A percentile compares a stretch with the other conserved stretches of the same genome.
These are phyloP conservation scores for Leccinum ochraceum DNA, from an alignment of 768 basidiomycete genomes.

Conservation along the genomic window DNA sequence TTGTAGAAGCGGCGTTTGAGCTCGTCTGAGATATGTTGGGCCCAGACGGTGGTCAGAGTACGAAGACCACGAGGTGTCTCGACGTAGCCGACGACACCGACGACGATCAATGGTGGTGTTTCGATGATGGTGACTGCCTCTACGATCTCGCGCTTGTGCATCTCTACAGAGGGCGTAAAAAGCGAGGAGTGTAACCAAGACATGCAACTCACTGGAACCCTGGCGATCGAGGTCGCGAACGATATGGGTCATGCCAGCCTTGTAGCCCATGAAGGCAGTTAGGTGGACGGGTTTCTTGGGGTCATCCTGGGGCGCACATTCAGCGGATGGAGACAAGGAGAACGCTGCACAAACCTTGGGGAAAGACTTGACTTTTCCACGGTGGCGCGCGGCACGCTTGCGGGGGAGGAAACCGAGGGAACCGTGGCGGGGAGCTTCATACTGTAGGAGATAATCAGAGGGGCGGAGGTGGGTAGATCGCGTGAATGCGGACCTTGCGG, in stretches of 20 bases:
- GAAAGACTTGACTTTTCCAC: slow-evolving; percentile 99
- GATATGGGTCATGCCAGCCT: slow-evolving; percentile 99
- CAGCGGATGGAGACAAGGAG: slow-evolving; percentile 5
- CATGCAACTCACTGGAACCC: slow-evolving; percentile 83
- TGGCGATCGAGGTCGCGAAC: slow-evolving; percentile 99
- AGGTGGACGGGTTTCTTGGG: slow-evolving; percentile 98
- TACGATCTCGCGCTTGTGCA: slow-evolving; percentile 99
- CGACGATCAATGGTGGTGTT: slow-evolving; percentile 94
- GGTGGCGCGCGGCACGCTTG: slow-evolving; percentile 95
- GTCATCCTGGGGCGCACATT: slow-evolving; percentile 72
- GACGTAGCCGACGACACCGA: slow-evolving; percentile 99
- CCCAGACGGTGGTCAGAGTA: slow-evolving; percentile 98
- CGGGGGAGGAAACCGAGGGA: slow-evolving; percentile 96
- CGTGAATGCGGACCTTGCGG: slow-evolving; percentile 68
- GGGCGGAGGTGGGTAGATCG: slow-evolving; percentile 5
- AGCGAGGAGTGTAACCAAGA: background rate
- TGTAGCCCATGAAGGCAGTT: slow-evolving; percentile 98
- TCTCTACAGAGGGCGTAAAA: slow-evolving; percentile 59
- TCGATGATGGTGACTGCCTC: slow-evolving; percentile 97
- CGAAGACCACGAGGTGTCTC: slow-evolving; percentile 99
- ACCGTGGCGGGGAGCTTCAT: slow-evolving; percentile 98
- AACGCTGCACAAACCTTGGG: slow-evolving; percentile 69
- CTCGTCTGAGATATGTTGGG: slow-evolving; percentile 96
- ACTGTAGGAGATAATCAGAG: slow-evolving; percentile 51
- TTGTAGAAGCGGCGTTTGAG: slow-evolving; percentile 99